Evolutionary conservation across 768 basidiomycete species (phyloP).

Genomic region (Termitomyces sp.): DNA sequence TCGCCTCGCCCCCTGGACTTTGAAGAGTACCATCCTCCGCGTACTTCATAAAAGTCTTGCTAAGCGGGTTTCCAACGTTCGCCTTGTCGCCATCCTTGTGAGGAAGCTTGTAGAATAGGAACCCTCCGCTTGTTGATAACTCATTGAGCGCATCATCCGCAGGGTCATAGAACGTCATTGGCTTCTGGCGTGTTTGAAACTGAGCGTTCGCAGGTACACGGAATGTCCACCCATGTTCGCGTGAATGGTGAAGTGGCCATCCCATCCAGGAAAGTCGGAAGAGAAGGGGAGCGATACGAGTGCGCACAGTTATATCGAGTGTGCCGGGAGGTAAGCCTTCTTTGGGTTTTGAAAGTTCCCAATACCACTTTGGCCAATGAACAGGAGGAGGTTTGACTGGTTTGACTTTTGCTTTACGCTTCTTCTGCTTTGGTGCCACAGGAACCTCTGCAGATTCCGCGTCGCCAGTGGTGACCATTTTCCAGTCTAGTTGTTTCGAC

Average conservation of each 20-base stretch:
- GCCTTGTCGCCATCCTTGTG: slow-evolving; percentile 94
- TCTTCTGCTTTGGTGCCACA: slow-evolving; percentile 18
- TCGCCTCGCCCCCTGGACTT: slow-evolving; percentile 76
- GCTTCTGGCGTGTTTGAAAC: slow-evolving; percentile 38
- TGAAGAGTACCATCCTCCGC: slow-evolving; percentile 83
- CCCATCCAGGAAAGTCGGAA: slow-evolving; percentile 84
- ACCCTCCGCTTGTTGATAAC: slow-evolving; percentile 39
- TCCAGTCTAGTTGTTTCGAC: slow-evolving; percentile 70
- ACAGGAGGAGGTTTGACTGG: slow-evolving; percentile 40
- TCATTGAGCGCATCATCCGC: slow-evolving; percentile 57
- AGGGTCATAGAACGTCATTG: slow-evolving; percentile 56
- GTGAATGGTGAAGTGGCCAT: slow-evolving; percentile 80
- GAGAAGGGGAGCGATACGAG: slow-evolving; percentile 77
- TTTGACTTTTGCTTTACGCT: slow-evolving; percentile 24
- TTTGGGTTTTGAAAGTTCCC: slow-evolving; percentile 77
- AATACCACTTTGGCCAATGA: slow-evolving; percentile 97
- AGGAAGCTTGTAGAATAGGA: slow-evolving; percentile 84
- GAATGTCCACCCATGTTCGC: slow-evolving; percentile 89
- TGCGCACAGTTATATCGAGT: slow-evolving; percentile 82
- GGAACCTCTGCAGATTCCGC: slow-evolving; percentile 2
- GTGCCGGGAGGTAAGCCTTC: slow-evolving; percentile 61
- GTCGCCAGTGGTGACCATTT: slow-evolving; percentile 15
- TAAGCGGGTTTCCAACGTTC: slow-evolving; percentile 91
- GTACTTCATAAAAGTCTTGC: slow-evolving; percentile 84
- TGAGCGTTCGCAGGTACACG: slow-evolving; percentile 54